Conservation (phyloP, 2,329 filamentous ascomycete species). For the Scytalidium sp. region DNA sequence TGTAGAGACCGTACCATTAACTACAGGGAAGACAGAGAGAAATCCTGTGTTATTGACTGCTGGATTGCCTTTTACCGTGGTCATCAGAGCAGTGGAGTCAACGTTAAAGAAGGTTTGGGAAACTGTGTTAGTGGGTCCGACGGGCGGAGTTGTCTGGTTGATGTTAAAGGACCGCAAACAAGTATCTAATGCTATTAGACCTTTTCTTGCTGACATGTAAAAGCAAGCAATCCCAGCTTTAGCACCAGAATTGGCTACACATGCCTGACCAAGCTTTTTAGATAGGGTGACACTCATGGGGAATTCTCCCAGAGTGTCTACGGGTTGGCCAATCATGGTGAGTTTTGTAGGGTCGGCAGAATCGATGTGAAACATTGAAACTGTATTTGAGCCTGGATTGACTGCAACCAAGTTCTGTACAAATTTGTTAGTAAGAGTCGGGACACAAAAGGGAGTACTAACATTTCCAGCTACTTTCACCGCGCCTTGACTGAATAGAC, state of each 20-base stretch:
- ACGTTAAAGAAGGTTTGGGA: constrained; percentile 58
- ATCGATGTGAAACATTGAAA: constrained; percentile 47
- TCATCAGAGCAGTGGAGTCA: constrained; percentile 48
- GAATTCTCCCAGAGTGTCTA: constrained; percentile 46
- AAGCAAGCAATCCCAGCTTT: constrained; percentile 43
- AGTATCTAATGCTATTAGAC: constrained; percentile 40
- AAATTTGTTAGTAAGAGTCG: constrained; percentile 4
- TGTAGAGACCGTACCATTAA: constrained; percentile 14
- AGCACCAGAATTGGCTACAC: constrained; percentile 43
- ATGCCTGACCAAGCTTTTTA: constrained; percentile 37
- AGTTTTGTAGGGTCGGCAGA: constrained; percentile 40
- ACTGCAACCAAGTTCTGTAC: constrained; percentile 52
- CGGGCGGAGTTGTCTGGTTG: constrained; percentile 54
- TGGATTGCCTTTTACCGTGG: constrained; percentile 60
- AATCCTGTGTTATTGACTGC: constrained; percentile 53
- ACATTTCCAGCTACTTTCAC: constrained; percentile 49
- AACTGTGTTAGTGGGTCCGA: constrained; percentile 55
- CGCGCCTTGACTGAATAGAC: constrained; percentile 47
- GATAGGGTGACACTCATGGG: constrained; percentile 50
- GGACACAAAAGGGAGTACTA: constrained; percentile 16
- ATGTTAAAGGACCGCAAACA: constrained; percentile 44
- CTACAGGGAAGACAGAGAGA: constrained; percentile 47
- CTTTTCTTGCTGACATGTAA: constrained; percentile 31
- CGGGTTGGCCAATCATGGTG: constrained; percentile 39
- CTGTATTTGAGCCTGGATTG: constrained; percentile 50